Evolutionary conservation across 768 basidiomycete genomes (phyloP).

Genomic region (Tricholoma bakamatsutake): DNA sequence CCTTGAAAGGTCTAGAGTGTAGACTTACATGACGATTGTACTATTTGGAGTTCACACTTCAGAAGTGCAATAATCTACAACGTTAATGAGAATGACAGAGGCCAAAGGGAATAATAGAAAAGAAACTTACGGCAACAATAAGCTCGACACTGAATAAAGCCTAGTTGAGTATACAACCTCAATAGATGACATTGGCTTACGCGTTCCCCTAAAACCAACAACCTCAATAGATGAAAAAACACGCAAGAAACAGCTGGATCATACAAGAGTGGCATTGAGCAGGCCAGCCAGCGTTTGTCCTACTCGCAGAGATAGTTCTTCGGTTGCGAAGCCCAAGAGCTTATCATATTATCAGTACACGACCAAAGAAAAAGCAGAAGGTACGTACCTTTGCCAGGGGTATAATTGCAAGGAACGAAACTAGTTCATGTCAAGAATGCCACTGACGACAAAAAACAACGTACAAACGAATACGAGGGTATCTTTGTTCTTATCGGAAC

Average conservation of each 20-base stretch:
- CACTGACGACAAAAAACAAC: conserved; percentile 19
- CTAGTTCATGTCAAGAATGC: conserved; percentile 26
- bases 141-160: conserved; percentile 47
- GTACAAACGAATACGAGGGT: conserved; percentile 71
- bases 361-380: neutral
- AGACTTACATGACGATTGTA: conserved; percentile 73
- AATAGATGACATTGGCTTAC: conserved; percentile 23
- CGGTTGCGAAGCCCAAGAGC: conserved; percentile 81
- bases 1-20: conserved; percentile 2
- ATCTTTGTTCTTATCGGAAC: conserved; percentile 30
- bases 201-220: conserved; percentile 40
- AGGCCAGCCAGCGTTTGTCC: conserved; percentile 82
- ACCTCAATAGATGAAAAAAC: conserved; percentile 31
- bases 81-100: neutral
- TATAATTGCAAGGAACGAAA: conserved; percentile 77
- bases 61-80: conserved; percentile 42
- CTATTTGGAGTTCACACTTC: conserved; percentile 60
- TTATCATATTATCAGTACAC: conserved; percentile 18
- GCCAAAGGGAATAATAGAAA: neutral
- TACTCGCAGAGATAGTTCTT: conserved; percentile 75
- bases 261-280: conserved; percentile 77
- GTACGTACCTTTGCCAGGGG: conserved; percentile 68
- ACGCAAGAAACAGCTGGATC: conserved; percentile 15
- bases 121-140: conserved; percentile 65
- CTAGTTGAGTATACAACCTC: neutral